Conservation (phyloP, 352 stramenopile species). For the Globisporangium spinosum region DNA sequence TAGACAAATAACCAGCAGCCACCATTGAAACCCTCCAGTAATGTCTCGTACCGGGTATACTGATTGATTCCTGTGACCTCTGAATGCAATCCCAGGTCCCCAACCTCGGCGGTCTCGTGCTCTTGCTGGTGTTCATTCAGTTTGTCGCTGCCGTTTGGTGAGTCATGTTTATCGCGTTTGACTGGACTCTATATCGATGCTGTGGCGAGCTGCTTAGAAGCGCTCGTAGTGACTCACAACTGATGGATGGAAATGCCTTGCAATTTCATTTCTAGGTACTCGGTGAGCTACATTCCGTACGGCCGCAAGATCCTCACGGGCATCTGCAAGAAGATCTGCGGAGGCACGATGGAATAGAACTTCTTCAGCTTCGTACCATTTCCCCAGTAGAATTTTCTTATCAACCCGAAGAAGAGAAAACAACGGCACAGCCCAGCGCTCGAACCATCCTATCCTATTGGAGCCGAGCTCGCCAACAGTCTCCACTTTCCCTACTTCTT, state of each 20-base stretch:
- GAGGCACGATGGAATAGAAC: constrained; percentile 24
- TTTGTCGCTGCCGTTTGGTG: constrained; percentile 72
- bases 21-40: too few species aligned
- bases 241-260: background rate
- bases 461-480: too few species aligned
- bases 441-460: too few species aligned
- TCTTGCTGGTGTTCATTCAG: constrained; percentile 78
- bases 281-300: constrained; percentile 81
- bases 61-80: background rate
- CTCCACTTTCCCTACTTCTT: too few species aligned
- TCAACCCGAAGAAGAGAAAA: background rate
- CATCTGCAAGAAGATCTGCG: constrained; percentile 65
- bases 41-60: background rate
- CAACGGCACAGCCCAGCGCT: background rate
- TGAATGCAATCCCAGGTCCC: constrained; percentile 32
- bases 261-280: constrained; percentile 42
- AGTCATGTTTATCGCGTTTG: background rate
- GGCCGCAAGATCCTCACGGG: constrained; percentile 74
- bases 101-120: constrained; percentile 64
- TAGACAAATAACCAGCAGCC: background rate
- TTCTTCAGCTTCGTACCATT: background rate
- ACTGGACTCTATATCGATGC: background rate
- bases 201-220: background rate
- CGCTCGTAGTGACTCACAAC: background rate
- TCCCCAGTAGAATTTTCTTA: background rate